Evolutionary conservation across 768 basidiomycete species (phyloP).

Genomic region (Rossbeevera mucosa): DNA sequence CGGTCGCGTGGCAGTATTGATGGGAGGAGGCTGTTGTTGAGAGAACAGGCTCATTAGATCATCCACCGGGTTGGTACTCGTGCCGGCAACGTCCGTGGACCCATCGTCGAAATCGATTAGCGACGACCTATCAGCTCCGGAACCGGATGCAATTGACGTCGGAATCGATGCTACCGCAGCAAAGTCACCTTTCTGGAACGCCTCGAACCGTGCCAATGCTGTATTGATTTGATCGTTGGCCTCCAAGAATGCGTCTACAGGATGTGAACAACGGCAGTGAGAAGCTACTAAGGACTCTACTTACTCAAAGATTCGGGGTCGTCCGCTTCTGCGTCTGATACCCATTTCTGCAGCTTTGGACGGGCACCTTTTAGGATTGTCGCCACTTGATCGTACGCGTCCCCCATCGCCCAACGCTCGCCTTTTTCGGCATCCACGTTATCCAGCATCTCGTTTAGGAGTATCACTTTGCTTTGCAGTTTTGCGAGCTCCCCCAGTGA

Average conservation of each 20-base stretch:
- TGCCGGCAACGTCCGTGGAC: slow-evolving; percentile 15
- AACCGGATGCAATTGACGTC: slow-evolving; percentile 42
- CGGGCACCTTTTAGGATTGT: slow-evolving; percentile 73
- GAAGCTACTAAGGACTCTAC: no score
- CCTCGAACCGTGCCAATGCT: slow-evolving; percentile 84
- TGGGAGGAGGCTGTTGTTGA: slow-evolving; percentile 17
- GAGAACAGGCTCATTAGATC: slow-evolving; percentile 65
- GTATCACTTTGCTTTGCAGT: slow-evolving; percentile 85
- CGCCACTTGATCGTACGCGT: slow-evolving; percentile 96
- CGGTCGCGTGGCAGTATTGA: slow-evolving; percentile 29
- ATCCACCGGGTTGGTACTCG: slow-evolving; percentile 33
- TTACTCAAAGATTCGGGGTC: slow-evolving; percentile 64
- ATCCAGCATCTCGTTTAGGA: slow-evolving; percentile 97
- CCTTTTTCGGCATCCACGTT: slow-evolving; percentile 71
- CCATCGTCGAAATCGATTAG: slow-evolving; percentile 78
- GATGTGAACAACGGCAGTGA: no score
- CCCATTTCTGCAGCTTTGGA: slow-evolving; percentile 97
- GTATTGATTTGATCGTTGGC: slow-evolving; percentile 98
- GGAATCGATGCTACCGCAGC: slow-evolving; percentile 68
- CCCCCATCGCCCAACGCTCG: slow-evolving; percentile 81
- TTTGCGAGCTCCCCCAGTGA: slow-evolving; percentile 86
- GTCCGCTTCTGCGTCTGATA: slow-evolving; percentile 85
- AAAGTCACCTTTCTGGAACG: slow-evolving; percentile 91
- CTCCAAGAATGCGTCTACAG: no score
- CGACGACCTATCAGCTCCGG: slow-evolving; percentile 35